Percentiles rank a stretch among this genome's conserved stretches.
Conservation (phyloP, 176 grass and related monocot species). For the Tillandsia leiboldiana region DNA sequence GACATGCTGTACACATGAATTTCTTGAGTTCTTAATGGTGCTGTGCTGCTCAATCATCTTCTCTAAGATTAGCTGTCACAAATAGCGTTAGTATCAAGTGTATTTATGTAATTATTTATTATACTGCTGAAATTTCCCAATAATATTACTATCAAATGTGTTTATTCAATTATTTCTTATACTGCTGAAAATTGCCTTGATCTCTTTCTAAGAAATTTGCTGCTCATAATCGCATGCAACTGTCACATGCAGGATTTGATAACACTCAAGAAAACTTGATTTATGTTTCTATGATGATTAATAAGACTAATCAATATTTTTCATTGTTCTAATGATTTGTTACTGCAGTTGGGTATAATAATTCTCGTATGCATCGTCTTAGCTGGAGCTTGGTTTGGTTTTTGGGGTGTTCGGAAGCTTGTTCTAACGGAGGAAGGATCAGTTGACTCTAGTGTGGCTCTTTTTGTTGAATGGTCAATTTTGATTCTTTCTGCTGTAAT, state of each 20-base stretch:
- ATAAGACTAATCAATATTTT: neutral
- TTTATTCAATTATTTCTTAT: neutral
- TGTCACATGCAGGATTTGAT: conserved; percentile 1
- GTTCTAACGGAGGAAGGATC: conserved; percentile 87
- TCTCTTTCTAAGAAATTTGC: neutral
- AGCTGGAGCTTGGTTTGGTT: conserved; percentile 96
- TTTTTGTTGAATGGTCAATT: conserved; percentile 85
- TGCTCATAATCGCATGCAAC: neutral
- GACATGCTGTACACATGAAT: too few species aligned
- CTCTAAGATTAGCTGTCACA: too few species aligned
- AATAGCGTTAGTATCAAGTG: too few species aligned
- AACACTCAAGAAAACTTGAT: neutral
- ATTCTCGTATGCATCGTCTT: conserved; percentile 58
- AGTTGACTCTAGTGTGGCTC: conserved; percentile 64
- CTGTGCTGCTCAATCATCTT: too few species aligned
- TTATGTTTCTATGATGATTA: neutral
- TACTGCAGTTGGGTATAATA: conserved; percentile 71
- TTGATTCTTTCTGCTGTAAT: conserved; percentile 71
- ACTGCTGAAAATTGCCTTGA: neutral
- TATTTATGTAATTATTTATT: too few species aligned
- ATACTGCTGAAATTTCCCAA: too few species aligned
- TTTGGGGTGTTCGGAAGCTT: conserved; percentile 90
- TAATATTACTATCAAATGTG: neutral
- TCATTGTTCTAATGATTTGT: neutral
- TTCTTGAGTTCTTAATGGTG: too few species aligned